Base-by-base conservation (phyloP, 768 basidiomycete species). In the Trametes meyenii region DNA sequence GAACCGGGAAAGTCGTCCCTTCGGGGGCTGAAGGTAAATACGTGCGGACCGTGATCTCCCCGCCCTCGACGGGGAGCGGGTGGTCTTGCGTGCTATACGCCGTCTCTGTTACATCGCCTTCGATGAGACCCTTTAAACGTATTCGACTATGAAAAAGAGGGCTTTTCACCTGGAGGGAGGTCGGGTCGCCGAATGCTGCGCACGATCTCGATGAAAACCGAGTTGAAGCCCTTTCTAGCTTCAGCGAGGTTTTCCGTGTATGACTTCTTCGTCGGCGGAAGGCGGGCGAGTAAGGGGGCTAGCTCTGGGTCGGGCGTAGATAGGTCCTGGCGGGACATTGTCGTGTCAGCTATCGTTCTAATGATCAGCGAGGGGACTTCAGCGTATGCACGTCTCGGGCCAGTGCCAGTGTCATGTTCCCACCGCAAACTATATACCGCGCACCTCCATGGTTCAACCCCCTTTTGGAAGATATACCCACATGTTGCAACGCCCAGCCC, bases 271-370 rank as follows among this genome's bases (percentile, higher is more conserved):
- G 45, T 6, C 12, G 36, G 14, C 2, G 55, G 45, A 7, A 56
- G 36, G 21, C 4, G 1, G 0, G 33, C 44, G 13, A 48, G 44
- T 0, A 56, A 2, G 11, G 55, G 55, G 11, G 19, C 45, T 16
- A 56, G 55, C 36, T 56, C 55, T 1, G 44, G 35, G 44, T 56
- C 19, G 44, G 55, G 55, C 29, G 44, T 16, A 8, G 55, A 38
- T 21, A 38, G 26, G 33, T 43, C 26, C 13, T 43, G 16, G 50
- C 23, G 23, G 2, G 39, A 50, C 50, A 46, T 61, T 1, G 29
- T 38, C 23, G 24, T 11, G 13, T 19, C 11, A 19, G 43, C 17
- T 44, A 19, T 5, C 23, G 40, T n/a, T 42, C n/a, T 26, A 17
- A 48, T 21, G 46, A 26, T 13, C 23, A 48, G 8, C 14, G 6